A percentile compares a stretch with the other conserved stretches of the same genome.
These are phyloP conservation scores for Penicillium sp. DNA, from an alignment of 2,329 filamentous ascomycete genomes.

Conservation along the genomic window DNA sequence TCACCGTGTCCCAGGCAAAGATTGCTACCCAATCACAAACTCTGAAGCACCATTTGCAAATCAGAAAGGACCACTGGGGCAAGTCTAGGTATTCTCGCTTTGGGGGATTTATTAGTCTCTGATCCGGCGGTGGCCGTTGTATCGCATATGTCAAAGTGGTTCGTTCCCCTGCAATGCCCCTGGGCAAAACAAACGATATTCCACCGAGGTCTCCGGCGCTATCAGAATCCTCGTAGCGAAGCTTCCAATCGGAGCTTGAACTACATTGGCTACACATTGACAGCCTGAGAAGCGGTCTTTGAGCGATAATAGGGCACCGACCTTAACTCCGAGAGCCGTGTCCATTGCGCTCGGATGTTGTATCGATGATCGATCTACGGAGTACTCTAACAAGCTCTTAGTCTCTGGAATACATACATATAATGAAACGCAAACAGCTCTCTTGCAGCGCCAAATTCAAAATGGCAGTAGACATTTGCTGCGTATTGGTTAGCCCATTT, in stretches of 20 bases:
- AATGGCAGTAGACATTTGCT: too few species aligned
- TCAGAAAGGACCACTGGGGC: neutral
- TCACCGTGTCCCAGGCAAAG: neutral
- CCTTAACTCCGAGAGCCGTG: neutral
- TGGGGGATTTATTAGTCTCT: neutral
- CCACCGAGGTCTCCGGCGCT: neutral
- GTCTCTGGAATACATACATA: neutral
- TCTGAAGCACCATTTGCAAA: neutral
- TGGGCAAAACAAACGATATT: neutral
- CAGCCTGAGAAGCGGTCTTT: neutral
- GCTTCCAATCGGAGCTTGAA: neutral
- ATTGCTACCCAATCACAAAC: neutral
- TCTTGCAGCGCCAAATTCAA: too few species aligned
- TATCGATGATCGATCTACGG: too few species aligned
- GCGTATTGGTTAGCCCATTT: too few species aligned
- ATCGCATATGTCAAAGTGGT: neutral
- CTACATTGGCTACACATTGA: neutral
- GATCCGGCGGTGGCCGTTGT: neutral
- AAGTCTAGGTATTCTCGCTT: neutral
- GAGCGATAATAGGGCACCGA: neutral
- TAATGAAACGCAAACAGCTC: neutral
- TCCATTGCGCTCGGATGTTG: neutral
- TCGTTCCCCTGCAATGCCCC: neutral
- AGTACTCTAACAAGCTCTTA: neutral
- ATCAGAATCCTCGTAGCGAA: neutral